These are phyloP conservation scores for Phaeoacremonium minimum DNA, from an alignment of 2,329 filamentous ascomycete genomes.

Conservation along the genomic window DNA sequence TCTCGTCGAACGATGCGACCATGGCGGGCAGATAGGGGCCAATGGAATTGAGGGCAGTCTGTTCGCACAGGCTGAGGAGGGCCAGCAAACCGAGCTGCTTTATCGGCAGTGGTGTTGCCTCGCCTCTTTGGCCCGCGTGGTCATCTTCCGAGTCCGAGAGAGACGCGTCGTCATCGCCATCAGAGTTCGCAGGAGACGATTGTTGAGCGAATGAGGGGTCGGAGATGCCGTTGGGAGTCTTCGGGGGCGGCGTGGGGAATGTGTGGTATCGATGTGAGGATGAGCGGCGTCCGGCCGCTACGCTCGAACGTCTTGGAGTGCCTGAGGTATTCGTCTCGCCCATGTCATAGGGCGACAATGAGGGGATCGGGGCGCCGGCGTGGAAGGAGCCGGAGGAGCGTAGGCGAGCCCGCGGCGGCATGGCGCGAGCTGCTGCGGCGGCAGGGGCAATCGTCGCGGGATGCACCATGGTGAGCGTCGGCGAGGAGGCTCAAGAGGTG, in stretches of 20 bases:
- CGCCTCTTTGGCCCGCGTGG: constrained; percentile 22
- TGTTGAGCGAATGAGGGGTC: constrained; percentile 24
- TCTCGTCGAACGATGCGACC: constrained; percentile 79
- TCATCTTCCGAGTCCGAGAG: constrained; percentile 20
- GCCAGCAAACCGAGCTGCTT: constrained; percentile 82
- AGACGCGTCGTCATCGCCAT: constrained; percentile 10
- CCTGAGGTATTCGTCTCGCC: constrained; percentile 10
- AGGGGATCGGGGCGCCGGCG: constrained; percentile 44
- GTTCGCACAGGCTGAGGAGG: constrained; percentile 84
- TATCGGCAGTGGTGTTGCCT: constrained; percentile 72
- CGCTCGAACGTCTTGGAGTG: too few relatives aligned
- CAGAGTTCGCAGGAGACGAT: too few relatives aligned
- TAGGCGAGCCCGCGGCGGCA: constrained; percentile 2
- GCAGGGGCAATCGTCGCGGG: background rate
- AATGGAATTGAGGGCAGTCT: constrained; percentile 96
- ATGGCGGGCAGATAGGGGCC: constrained; percentile 92
- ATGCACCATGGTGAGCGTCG: too few relatives aligned
- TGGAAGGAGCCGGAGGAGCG: constrained; percentile 45
- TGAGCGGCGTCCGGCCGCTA: constrained; percentile 10
- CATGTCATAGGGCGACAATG: constrained; percentile 15
- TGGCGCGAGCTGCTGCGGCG: background rate
- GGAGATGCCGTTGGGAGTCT: constrained; percentile 53
- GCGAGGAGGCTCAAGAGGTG: too few relatives aligned
- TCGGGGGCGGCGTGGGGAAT: constrained; percentile 72
- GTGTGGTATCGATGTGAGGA: constrained; percentile 68